Conservation (phyloP, 2,329 filamentous ascomycete species). For the Cladosporium sp. region DNA sequence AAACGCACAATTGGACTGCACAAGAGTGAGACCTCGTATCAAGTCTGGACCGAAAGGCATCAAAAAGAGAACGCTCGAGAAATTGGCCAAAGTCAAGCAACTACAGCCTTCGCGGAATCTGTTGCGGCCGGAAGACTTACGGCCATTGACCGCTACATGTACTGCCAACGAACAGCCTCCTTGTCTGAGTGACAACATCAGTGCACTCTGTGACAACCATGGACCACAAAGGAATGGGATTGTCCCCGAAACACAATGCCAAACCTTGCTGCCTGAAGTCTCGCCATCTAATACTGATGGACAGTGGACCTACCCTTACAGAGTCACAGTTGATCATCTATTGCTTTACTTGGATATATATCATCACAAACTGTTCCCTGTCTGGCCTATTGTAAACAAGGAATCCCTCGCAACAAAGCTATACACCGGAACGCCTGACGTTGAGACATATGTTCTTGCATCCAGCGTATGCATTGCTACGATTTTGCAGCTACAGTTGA, state of each 20-base stretch:
- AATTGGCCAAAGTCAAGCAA: not conserved
- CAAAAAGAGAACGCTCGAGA: conserved; percentile 10
- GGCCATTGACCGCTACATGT: not conserved
- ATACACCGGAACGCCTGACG: not conserved
- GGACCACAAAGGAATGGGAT: not conserved
- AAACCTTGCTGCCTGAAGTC: too few relatives aligned
- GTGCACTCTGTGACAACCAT: too few relatives aligned
- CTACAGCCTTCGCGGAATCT: not conserved
- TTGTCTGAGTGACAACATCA: too few relatives aligned
- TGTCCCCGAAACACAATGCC: not conserved
- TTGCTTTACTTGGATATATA: conserved; percentile 19
- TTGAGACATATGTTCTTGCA: conserved; percentile 15
- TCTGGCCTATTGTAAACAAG: conserved; percentile 18
- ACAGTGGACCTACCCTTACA: not conserved
- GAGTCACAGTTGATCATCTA: not conserved
- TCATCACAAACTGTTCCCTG: conserved; percentile 17
- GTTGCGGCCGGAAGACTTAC: not conserved
- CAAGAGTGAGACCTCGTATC: conserved; percentile 5
- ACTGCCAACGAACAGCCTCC: too few relatives aligned
- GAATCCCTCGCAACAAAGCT: not conserved
- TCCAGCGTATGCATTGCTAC: conserved; percentile 16
- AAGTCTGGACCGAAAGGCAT: conserved; percentile 17
- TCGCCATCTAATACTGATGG: not conserved
- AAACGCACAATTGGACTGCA: conserved; percentile 13
- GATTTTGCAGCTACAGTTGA: conserved; percentile 16